Conservation (phyloP, 352 stramenopile species). For the Halophytophthora polymorphica region DNA sequence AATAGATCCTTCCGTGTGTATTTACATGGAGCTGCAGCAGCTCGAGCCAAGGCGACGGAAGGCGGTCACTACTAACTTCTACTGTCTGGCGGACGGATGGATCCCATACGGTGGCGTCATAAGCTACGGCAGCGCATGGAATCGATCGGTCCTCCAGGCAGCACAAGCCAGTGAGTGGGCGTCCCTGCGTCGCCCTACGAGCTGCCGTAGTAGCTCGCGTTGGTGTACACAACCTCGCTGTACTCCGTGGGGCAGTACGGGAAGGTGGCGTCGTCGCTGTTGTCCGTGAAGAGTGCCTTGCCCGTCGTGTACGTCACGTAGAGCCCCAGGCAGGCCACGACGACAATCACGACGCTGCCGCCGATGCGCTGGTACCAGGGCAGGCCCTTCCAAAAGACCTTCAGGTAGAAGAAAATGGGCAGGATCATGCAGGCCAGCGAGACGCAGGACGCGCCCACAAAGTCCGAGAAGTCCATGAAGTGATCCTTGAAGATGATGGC, state of each 20-base stretch:
- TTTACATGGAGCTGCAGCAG: slow-evolving; percentile 22
- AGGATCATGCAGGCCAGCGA: slow-evolving; percentile 64
- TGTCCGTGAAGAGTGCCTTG: slow-evolving; percentile 38
- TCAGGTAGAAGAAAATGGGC: slow-evolving; percentile 72
- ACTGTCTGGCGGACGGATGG: not conserved
- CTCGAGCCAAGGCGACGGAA: slow-evolving; percentile 13
- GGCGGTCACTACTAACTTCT: slow-evolving; percentile 12
- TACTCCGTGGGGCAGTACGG: slow-evolving; percentile 53
- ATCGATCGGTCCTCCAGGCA: not conserved
- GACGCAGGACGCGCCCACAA: slow-evolving; percentile 58
- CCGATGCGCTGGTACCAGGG: slow-evolving; percentile 44
- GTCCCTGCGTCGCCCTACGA: slow-evolving; percentile 14
- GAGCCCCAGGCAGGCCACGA: slow-evolving; percentile 28
- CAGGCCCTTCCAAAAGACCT: slow-evolving; percentile 49
- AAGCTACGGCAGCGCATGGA: not conserved
- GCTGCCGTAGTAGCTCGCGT: slow-evolving; percentile 45
- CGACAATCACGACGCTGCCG: slow-evolving; percentile 31
- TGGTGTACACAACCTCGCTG: slow-evolving; percentile 48
- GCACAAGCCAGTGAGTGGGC: no score
- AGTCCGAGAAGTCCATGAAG: slow-evolving; percentile 68
- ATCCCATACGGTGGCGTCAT: not conserved
- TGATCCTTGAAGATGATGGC: slow-evolving; percentile 61
- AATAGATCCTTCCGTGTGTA: slow-evolving; percentile 34
- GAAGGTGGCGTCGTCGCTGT: slow-evolving; percentile 38
- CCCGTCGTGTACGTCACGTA: slow-evolving; percentile 49